phyloP scores from a whole-genome alignment of 371 early-diverging fungal genomes.

The Circinella minor region DNA sequence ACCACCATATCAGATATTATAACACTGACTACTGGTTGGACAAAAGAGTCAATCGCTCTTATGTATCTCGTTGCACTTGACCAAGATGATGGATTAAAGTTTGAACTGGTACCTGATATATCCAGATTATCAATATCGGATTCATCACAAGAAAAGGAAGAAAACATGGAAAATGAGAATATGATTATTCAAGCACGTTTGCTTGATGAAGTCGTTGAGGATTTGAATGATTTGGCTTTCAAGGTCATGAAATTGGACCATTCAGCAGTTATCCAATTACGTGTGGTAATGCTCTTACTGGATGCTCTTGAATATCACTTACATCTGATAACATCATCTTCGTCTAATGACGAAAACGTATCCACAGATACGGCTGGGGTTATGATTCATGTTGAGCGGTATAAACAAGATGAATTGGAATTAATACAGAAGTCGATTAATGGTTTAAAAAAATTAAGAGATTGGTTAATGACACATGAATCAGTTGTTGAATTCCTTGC shows the following conservation, averaged over 20 bases:
- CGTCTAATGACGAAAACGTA: not conserved
- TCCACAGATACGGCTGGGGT: not conserved
- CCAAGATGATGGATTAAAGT: conserved; percentile 24
- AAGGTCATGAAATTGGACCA: conserved; percentile 3
- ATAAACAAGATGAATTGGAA: conserved; percentile 17
- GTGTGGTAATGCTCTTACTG: conserved; percentile 27
- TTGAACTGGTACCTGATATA: not conserved
- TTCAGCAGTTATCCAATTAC: conserved; percentile 28
- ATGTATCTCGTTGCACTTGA: conserved; percentile 37
- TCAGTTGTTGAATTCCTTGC: conserved; percentile 11
- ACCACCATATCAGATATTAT: not conserved
- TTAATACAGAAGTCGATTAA: conserved; percentile 6
- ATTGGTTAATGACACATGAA: conserved; percentile 5
- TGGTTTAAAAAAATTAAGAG: not conserved
- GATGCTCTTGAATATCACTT: conserved; percentile 29
- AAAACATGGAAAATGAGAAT: not conserved
- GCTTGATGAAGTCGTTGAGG: not conserved
- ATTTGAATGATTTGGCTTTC: conserved; percentile 13
- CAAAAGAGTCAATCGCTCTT: conserved; percentile 16
- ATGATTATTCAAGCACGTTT: not conserved
- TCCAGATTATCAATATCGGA: not conserved
- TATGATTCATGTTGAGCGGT: conserved; percentile 6
- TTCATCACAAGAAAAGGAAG: not conserved
- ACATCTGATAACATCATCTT: not conserved
- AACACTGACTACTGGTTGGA: conserved; percentile 22